These are phyloP conservation scores for Lachancea mirantina DNA, from an alignment of 805 yeast species.

Conservation along the genomic window DNA sequence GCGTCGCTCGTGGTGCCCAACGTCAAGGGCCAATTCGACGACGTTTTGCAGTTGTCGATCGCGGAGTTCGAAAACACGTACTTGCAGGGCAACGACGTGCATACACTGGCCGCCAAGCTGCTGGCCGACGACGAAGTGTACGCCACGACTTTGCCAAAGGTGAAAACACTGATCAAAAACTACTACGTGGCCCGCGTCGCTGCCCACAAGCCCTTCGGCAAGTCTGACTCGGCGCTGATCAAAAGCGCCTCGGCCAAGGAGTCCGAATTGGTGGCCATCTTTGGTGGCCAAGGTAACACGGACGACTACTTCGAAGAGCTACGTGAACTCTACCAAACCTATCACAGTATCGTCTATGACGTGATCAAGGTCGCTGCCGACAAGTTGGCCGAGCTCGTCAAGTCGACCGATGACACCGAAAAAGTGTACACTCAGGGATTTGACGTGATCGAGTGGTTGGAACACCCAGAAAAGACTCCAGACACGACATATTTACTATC, in stretches of 20 bases:
- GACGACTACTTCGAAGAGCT: conserved; percentile 97
- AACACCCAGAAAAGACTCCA: conserved; percentile 79
- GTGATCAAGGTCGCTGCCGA: conserved; percentile 64
- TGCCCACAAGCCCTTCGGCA: conserved; percentile 42
- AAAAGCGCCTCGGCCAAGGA: conserved; percentile 49
- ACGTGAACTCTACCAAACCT: conserved; percentile 72
- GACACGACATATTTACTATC: conserved; percentile 79
- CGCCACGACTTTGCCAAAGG: conserved; percentile 66
- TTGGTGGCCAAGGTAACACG: conserved; percentile 98
- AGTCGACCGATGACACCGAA: conserved; percentile 67
- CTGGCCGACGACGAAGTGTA: conserved; percentile 45
- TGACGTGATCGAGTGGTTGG: conserved; percentile 82
- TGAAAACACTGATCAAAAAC: conserved; percentile 66
- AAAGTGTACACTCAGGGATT: conserved; percentile 92
- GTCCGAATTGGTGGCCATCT: conserved; percentile 72
- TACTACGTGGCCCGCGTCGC: conserved; percentile 59
- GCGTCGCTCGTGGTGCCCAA: conserved; percentile 41
- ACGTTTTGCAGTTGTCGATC: conserved; percentile 62
- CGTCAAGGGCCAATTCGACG: conserved; percentile 47
- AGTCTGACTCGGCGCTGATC: conserved; percentile 54
- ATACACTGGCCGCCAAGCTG: conserved; percentile 72
- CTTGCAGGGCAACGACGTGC: conserved; percentile 73
- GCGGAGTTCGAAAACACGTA: conserved; percentile 81
- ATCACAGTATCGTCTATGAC: conserved; percentile 66
- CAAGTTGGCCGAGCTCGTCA: conserved; percentile 59